Conservation (phyloP, 2,329 filamentous ascomycete genomes). For the Ascochyta lentis region DNA sequence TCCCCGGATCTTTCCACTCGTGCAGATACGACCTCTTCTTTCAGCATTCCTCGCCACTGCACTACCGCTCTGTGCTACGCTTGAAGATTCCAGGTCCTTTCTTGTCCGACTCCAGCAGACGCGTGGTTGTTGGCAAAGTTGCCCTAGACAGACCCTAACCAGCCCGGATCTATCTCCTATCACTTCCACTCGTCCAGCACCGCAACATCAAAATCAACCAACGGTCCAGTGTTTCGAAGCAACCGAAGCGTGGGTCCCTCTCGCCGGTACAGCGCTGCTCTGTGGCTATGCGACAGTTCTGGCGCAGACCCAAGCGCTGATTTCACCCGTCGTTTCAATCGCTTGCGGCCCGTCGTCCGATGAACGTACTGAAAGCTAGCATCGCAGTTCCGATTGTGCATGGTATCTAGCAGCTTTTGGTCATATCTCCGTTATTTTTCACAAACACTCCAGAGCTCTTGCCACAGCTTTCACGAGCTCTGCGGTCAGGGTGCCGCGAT, state of each 20-base stretch:
- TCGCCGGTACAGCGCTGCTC: not conserved
- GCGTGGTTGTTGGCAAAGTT: not conserved
- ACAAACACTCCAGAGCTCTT: not conserved
- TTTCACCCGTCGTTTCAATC: not conserved
- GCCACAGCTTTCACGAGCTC: not conserved
- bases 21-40: not conserved
- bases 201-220: not conserved
- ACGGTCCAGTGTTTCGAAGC: constrained; percentile 6
- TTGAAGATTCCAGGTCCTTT: not conserved
- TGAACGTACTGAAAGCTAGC: constrained; percentile 2
- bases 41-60: not conserved
- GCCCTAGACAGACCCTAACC: not conserved
- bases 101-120: not conserved
- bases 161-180: constrained; percentile 7
- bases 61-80: not conserved
- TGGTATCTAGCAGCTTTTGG: not conserved
- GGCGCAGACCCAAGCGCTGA: not conserved
- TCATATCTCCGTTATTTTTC: not conserved
- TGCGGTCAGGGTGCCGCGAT: constrained; percentile 1
- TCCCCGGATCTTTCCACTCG: not conserved
- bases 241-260: not conserved
- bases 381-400: not conserved
- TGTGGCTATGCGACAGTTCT: constrained; percentile 5
- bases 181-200: constrained; percentile 2
- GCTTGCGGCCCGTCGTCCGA: constrained; percentile 1